Evolutionary conservation across 169 alveolate species (phyloP), one percentile per base, ranked within the genome.

Genomic region (Theileria equi): DNA sequence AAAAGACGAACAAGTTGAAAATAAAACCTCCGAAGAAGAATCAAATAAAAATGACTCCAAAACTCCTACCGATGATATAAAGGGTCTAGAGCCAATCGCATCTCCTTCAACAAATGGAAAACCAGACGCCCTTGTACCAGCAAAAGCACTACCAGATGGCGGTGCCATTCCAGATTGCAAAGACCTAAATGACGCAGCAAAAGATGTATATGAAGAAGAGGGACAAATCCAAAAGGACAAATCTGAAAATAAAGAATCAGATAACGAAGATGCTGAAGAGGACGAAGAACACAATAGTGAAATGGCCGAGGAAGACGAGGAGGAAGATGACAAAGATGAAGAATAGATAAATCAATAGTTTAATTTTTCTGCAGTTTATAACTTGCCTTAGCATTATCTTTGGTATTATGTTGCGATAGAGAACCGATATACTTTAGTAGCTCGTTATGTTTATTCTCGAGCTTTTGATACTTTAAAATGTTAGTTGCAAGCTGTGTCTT

Each of bases 81-180:
- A 32, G 13, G 8, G 40, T 17, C 29, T 57, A 2, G 67, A 74
- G 52, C 84, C 84, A 23, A 52, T 74, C 71, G 78, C 84, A 34
- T 34, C 79, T n/a, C 84, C 74, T 26, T 29, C 54, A 16, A 79
- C 65, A 1, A 61, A 74, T 29, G 74, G 73, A 26, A 52, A 45
- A 16, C 68, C 67, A 10, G 67, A 28, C 11, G 84, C 73, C 0
- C 58, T 64, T 13, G 80, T 58, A 6, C 31, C 79, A 19, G 58
- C 70, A 11, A 40, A 19, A 10, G 61, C 80, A 6, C 72, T 73
- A 19, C 65, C 59, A n/a, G 84, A 62, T 31, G 60, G 40, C 17
- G 28, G 50, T 34, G 54, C 71, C 8, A 48, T 74, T 1, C 84
- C 84, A 1, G 13, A 11, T 13, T 74, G 84, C 23, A 28, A 49